These are phyloP conservation scores for Neonectria faginata DNA, from an alignment of 2,329 filamentous ascomycete species.

Conservation along the genomic window DNA sequence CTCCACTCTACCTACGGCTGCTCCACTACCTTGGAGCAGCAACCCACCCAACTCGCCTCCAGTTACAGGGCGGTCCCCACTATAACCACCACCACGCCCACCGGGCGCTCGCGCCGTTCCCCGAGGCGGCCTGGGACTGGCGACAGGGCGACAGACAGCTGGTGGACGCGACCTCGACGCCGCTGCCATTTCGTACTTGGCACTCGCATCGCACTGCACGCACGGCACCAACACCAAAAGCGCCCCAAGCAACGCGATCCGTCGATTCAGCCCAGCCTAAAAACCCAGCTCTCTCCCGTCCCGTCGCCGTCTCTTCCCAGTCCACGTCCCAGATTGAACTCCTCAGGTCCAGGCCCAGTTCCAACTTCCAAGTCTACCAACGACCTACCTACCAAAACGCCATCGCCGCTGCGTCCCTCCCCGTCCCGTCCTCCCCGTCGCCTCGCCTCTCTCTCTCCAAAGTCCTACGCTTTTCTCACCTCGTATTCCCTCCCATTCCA, in stretches of 20 bases:
- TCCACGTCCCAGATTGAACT: neutral
- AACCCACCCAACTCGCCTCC: conserved; percentile 1
- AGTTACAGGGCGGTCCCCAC: conserved; percentile 11
- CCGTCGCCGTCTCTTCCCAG: neutral
- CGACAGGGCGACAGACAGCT: neutral
- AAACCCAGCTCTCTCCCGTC: conserved; percentile 14
- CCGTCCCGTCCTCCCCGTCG: conserved; percentile 15
- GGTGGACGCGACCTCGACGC: too few relatives aligned
- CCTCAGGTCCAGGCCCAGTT: neutral
- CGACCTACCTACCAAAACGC: neutral
- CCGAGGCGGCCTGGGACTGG: neutral
- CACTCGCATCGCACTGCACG: conserved; percentile 6
- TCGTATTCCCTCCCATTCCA: conserved; percentile 48
- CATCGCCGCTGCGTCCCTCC: conserved; percentile 2
- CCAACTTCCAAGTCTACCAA: neutral
- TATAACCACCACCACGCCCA: conserved; percentile 18
- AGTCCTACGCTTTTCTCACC: conserved; percentile 34
- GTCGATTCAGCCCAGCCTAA: conserved; percentile 10
- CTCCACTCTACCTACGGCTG: neutral
- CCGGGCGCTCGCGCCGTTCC: conserved; percentile 17
- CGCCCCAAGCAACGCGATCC: conserved; percentile 1
- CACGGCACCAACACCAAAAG: conserved; percentile 3
- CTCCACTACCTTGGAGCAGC: conserved; percentile 7
- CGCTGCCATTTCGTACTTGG: neutral
- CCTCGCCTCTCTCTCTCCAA: conserved; percentile 23